Evolutionary conservation across 768 basidiomycete genomes (phyloP).

Genomic region (Suillus occidentalis): DNA sequence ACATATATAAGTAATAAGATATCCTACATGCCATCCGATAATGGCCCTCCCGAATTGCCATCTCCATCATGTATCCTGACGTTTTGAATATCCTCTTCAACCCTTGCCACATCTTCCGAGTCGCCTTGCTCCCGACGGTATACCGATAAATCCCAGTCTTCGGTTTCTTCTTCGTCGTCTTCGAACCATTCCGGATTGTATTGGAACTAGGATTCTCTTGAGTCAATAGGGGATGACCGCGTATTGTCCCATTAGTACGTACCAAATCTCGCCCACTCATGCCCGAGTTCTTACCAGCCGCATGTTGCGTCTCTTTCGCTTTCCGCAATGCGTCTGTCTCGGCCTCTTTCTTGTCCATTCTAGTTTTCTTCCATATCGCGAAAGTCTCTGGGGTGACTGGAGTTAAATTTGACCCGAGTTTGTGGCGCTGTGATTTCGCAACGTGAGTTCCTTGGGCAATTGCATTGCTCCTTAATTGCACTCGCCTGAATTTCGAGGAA

Average conservation of each 20-base stretch:
- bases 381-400: slow-evolving; percentile 93
- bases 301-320: slow-evolving; percentile 76
- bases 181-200: slow-evolving; percentile 96
- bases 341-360: slow-evolving; percentile 93
- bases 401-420: slow-evolving; percentile 85
- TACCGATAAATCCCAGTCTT: slow-evolving; percentile 52
- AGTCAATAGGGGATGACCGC: slow-evolving; percentile 7
- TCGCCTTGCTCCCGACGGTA: slow-evolving; percentile 43
- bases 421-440: slow-evolving; percentile 70
- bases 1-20: not conserved
- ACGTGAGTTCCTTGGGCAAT: slow-evolving; percentile 3
- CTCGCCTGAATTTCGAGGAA: slow-evolving; percentile 95
- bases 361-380: slow-evolving; percentile 91
- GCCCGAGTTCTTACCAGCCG: slow-evolving; percentile 87
- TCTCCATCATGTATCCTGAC: slow-evolving; percentile 23
- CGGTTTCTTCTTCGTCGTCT: slow-evolving; percentile 61
- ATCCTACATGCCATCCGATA: slow-evolving; percentile 1
- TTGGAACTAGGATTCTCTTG: slow-evolving; percentile 62
- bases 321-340: slow-evolving; percentile 80
- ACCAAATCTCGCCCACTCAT: slow-evolving; percentile 97
- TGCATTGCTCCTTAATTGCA: not conserved
- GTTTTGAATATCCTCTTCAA: slow-evolving; percentile 13
- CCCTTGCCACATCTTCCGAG: slow-evolving; percentile 37
- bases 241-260: slow-evolving; percentile 25
- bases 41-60: slow-evolving; percentile 1